phyloP scores from a whole-genome alignment of 2,329 filamentous ascomycete species.

The Periglandula ipomoeae region DNA sequence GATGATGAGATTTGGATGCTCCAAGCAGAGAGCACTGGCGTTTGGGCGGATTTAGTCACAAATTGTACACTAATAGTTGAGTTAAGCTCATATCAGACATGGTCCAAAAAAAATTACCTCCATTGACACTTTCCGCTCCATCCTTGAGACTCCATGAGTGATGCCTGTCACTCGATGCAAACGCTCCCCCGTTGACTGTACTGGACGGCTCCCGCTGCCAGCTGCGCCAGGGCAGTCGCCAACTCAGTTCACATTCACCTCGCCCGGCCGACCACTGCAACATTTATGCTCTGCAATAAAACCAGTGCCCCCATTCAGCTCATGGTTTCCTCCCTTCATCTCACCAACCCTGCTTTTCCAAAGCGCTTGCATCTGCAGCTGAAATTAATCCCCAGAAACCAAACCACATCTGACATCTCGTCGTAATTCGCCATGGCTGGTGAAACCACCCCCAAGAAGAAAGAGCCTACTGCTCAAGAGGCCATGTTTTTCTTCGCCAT shows the following conservation, averaged over 20 bases:
- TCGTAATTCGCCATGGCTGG: conserved; percentile 20
- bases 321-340: neutral
- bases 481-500: conserved; percentile 36
- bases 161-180: neutral
- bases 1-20: neutral
- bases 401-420: neutral
- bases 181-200: neutral
- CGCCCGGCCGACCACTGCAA: neutral
- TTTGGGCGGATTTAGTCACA: neutral
- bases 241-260: conserved; percentile 3
- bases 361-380: neutral
- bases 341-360: neutral
- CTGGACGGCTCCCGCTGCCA: neutral
- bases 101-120: neutral
- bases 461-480: conserved; percentile 30
- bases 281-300: neutral
- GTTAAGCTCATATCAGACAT: neutral
- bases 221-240: neutral
- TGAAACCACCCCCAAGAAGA: conserved; percentile 15
- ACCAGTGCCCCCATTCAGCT: too few relatives aligned
- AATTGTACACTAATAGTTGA: conserved; percentile 5
- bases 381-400: too few relatives aligned
- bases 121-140: neutral
- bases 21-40: neutral
- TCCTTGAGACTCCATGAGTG: neutral